Base-by-base conservation (phyloP, 352 stramenopile species). In the Phytophthora colocasiae region DNA sequence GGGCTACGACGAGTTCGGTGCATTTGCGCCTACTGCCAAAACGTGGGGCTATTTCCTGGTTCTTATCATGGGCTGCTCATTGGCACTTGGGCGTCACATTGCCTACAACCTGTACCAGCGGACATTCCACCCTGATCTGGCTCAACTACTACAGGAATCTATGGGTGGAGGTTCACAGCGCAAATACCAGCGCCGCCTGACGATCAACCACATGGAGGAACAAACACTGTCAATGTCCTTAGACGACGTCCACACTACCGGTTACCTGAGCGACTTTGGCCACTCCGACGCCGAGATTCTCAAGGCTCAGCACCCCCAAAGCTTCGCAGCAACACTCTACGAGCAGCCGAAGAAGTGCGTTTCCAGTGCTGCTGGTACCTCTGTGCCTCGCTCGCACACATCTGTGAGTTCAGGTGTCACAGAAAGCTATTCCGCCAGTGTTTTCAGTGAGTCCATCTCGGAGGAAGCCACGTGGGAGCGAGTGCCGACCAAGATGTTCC, bases 51-150 rank as follows among this genome's bases (percentile, higher is more conserved):
- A 90, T 57, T 59, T 89, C 32, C 51, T 95, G 5, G 70, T 95
- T 11, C 27, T 95, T 17, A 40, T 90, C 38, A 86, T 93, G 62
- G 86, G 86, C 17, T 92, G 83, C 31, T 62, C 75, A 2, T 73
- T 95, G 34, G 86, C 86, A 7, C 74, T 95, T 10, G 84, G 83
- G 12, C 80, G 86, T 1, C 86, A 95, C 48, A 82, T 93, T 34
- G 62, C 84, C 1, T 95, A 85, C 73, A 95, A 93, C 58, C 56
- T 92, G 51, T 95, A 91, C 71, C 82, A 93, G 69, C 84, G 86
- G 0, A 81, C 85, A 12, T 95, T 95, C 69, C 74, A 88, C 48
- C 86, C 86, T 0, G 79, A 91, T 56, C 55, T 89, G 11, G 79
- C 75, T 29, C 86, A 95, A 39, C 75, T 93, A 36, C 63, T 95